Base-by-base conservation (phyloP, 306 rosid genomes). In the Ochetophila trinervis region DNA sequence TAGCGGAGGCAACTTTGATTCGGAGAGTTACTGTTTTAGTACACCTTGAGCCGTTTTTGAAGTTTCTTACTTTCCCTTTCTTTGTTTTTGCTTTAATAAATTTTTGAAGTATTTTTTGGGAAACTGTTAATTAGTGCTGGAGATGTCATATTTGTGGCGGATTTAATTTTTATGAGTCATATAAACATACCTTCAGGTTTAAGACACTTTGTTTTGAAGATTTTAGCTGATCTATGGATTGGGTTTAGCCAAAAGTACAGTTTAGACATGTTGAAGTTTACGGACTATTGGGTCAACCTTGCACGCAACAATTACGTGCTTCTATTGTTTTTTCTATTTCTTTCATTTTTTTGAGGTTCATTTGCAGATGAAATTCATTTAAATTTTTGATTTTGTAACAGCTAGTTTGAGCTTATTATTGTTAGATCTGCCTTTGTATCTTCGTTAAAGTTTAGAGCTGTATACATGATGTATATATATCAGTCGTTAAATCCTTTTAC, bases 391-490 rank as follows among this genome's bases (percentile, higher is more conserved):
- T 68, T 30, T 59, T 35, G 19, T 44, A 40, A 63, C 18, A 36
- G 44, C 76, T 65, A 17, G 22, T 44, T 4, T 34, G 23, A 20
- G 73, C 40, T 16, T 27, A 52, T 20, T 53, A 51, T 42, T 21
- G 68, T 52, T 74, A 57, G 77, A 81, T 77, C 80, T 62, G 57
- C n/a, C 35, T 63, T 60, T 24, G 55, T 24, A 10, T 15, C 53
- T 20, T 22, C 32, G 12, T 44, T 6, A 14, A 17, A 63, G 24
- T 47, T 23, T n/a, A 6, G 20, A 30, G 45, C 20, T 17, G 8
- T 66, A 9, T 61, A n/a, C 30, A 8, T 10, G 44, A 35, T 60
- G 45, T 11, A 53, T 30, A 12, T 15, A 48, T 42, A 59, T 50
- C 17, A 36, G 27, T 32, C 56, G 27, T 32, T 63, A 32, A 22